Evolutionary conservation across 2,329 filamentous ascomycete species (phyloP).

Genomic region (Paracorniculantispora psalliotae): DNA sequence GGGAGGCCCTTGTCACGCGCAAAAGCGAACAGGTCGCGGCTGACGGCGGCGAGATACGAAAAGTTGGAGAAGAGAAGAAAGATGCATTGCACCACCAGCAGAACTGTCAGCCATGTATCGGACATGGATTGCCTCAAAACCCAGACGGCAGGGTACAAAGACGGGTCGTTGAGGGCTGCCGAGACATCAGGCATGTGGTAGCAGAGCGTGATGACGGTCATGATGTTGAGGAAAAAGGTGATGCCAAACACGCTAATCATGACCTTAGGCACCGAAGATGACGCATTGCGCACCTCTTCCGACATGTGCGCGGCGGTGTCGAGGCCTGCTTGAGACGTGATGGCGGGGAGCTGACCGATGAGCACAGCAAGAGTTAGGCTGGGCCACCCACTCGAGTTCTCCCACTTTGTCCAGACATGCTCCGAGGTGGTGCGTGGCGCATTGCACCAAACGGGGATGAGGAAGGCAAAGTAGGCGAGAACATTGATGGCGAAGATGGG

Average conservation of each 20-base stretch:
- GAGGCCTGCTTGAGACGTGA: slow-evolving; percentile 13
- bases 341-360: slow-evolving; percentile 16
- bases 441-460: slow-evolving; percentile 17
- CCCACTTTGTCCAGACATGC: slow-evolving; percentile 15
- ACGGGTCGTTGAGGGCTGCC: slow-evolving; percentile 10
- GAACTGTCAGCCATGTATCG: slow-evolving; percentile 11
- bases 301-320: slow-evolving; percentile 16
- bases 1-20: slow-evolving; percentile 14
- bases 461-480: slow-evolving; percentile 14
- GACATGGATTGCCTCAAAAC: slow-evolving; percentile 13
- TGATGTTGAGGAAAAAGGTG: slow-evolving; percentile 8
- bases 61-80: slow-evolving; percentile 14
- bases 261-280: slow-evolving; percentile 13
- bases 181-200: slow-evolving; percentile 15
- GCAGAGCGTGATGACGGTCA: slow-evolving; percentile 10
- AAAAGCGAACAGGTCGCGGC: slow-evolving; percentile 14
- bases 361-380: slow-evolving; percentile 14
- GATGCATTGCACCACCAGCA: slow-evolving; percentile 10
- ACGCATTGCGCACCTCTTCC: slow-evolving; percentile 17
- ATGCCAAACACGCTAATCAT: slow-evolving; percentile 9
- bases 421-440: slow-evolving; percentile 12
- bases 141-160: slow-evolving; percentile 13
- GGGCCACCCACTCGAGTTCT: slow-evolving; percentile 16
- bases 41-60: slow-evolving; percentile 15
- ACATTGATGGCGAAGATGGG: slow-evolving; percentile 16